Evolutionary conservation across 2,329 filamentous ascomycete species (phyloP).

Genomic region (Exophiala alcalophila): DNA sequence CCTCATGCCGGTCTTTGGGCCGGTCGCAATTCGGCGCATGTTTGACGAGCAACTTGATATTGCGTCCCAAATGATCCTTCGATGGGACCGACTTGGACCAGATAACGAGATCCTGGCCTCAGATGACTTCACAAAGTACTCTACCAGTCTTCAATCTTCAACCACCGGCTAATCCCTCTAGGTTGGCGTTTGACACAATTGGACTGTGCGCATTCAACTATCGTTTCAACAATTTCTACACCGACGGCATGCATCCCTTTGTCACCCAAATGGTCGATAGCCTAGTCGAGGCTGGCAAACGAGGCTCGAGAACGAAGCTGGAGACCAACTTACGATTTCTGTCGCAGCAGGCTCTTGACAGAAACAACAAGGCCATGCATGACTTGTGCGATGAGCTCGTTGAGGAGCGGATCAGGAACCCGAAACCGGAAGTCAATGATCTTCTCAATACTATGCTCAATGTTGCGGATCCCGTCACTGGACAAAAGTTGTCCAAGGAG

Average conservation of each 20-base stretch:
- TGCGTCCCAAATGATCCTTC: no score
- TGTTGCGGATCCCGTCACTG: slow-evolving; percentile 65
- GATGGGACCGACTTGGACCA: no score
- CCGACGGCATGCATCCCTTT: slow-evolving; percentile 66
- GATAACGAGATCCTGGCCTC: no score
- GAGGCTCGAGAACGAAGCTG: slow-evolving; percentile 49
- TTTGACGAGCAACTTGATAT: no score
- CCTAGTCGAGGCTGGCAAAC: slow-evolving; percentile 53
- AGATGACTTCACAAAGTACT: no score
- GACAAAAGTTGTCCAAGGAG: slow-evolving; percentile 60
- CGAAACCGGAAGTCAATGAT: slow-evolving; percentile 61
- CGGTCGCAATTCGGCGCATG: no score
- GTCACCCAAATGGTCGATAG: slow-evolving; percentile 63
- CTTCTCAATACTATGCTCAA: slow-evolving; percentile 68
- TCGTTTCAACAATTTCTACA: slow-evolving; percentile 74
- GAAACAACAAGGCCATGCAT: slow-evolving; percentile 39
- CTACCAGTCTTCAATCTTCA: no score
- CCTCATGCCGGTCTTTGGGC: no score
- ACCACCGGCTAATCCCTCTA: no score
- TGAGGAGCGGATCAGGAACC: slow-evolving; percentile 54
- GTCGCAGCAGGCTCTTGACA: slow-evolving; percentile 5
- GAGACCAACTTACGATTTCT: slow-evolving; percentile 46
- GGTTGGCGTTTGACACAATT: no score
- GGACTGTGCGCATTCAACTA: no score
- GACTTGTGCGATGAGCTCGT: slow-evolving; percentile 60